phyloP scores from a whole-genome alignment of 768 basidiomycete genomes.

The Boletus coccyginus region DNA sequence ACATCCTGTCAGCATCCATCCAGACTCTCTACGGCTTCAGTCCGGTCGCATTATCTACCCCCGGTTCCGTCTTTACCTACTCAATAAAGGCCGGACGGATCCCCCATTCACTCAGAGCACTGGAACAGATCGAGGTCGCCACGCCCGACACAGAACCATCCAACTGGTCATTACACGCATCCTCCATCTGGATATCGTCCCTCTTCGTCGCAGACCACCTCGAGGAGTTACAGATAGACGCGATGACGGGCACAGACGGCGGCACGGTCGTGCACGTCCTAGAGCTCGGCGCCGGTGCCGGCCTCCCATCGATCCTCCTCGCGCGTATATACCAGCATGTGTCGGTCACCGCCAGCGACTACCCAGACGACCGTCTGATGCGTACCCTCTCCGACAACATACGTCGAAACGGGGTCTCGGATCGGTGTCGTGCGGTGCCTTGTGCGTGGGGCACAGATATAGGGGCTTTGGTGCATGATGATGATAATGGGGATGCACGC shows the following conservation, averaged over 20 bases:
- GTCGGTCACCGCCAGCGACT: conserved; percentile 60
- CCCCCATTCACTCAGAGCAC: conserved; percentile 10
- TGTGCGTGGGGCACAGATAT: conserved; percentile 66
- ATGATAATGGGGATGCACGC: conserved; percentile 12
- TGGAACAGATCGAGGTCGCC: conserved; percentile 39
- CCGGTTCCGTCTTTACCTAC: conserved; percentile 55
- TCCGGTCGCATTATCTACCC: conserved; percentile 58
- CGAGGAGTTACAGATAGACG: conserved; percentile 41
- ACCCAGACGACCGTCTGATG: conserved; percentile 65
- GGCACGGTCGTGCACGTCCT: conserved; percentile 41
- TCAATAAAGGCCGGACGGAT: conserved; percentile 17
- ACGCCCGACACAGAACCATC: conserved; percentile 64
- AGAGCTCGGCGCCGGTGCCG: conserved; percentile 74
- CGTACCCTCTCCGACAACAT: conserved; percentile 58
- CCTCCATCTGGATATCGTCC: conserved; percentile 72
- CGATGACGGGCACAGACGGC: conserved; percentile 10
- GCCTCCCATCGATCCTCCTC: conserved; percentile 68
- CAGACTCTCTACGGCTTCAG: conserved; percentile 58
- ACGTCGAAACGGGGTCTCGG: conserved; percentile 43
- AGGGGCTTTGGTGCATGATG: conserved; percentile 11
- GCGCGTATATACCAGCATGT: conserved; percentile 44
- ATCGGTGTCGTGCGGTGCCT: conserved; percentile 50
- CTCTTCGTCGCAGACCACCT: conserved; percentile 67
- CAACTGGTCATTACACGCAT: conserved; percentile 78
- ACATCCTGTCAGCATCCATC: conserved; percentile 65